These are phyloP conservation scores for Tolypocladium tropicale DNA, from an alignment of 2,329 filamentous ascomycete species.

Conservation along the genomic window DNA sequence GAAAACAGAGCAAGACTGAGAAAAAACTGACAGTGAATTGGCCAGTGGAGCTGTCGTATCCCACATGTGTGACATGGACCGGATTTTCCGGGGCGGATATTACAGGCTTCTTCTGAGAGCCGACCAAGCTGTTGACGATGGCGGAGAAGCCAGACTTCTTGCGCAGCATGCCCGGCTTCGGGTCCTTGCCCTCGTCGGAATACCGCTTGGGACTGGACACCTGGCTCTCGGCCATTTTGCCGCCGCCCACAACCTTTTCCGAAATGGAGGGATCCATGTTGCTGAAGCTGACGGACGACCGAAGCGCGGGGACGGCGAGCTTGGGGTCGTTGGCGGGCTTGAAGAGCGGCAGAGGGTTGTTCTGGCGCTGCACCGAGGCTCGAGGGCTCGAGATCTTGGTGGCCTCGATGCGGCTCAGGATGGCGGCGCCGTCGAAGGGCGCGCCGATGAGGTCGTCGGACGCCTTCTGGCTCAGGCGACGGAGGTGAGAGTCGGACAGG, in stretches of 20 bases:
- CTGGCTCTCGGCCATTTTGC: constrained; percentile 28
- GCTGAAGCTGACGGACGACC: constrained; percentile 49
- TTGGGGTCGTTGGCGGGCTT: constrained; percentile 45
- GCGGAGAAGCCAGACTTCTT: constrained; percentile 87
- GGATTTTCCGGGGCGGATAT: constrained; percentile 98
- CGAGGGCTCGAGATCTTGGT: constrained; percentile 28
- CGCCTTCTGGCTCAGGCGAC: constrained; percentile 14
- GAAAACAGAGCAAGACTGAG: constrained; percentile 3
- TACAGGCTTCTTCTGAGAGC: constrained; percentile 78
- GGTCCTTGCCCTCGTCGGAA: constrained; percentile 65
- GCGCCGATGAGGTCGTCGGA: constrained; percentile 54
- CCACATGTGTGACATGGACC: constrained; percentile 95
- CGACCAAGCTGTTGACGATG: constrained; percentile 74
- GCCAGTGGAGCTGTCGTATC: constrained; percentile 91
- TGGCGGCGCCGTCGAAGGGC: constrained; percentile 54
- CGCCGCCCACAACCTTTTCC: constrained; percentile 23
- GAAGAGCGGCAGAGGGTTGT: constrained; percentile 23
- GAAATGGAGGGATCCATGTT: constrained; percentile 27
- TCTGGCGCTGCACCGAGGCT: constrained; percentile 18
- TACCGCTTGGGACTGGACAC: constrained; percentile 55
- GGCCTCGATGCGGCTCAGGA: constrained; percentile 50
- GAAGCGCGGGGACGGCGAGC: constrained; percentile 42
- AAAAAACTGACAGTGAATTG: constrained; percentile 76
- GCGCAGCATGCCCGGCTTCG: constrained; percentile 50
- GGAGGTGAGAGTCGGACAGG: constrained; percentile 9